A percentile compares a stretch with the other conserved stretches of the same genome.
Evolutionary conservation across 1,284 basidiomycete genomes (phyloP).

Genomic region (Irpex sp.): DNA sequence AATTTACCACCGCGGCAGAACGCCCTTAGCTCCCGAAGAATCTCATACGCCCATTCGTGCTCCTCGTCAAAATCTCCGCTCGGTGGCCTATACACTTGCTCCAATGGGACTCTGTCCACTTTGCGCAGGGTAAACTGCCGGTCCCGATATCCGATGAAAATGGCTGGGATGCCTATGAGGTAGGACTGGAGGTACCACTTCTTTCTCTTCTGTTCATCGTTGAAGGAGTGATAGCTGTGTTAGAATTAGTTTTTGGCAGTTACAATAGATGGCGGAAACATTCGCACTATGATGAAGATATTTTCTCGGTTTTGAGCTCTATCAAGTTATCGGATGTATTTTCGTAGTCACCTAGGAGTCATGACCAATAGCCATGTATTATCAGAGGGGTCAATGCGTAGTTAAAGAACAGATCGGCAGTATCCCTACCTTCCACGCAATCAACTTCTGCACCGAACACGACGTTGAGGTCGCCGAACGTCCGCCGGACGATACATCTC

Average conservation of each 20-base stretch:
- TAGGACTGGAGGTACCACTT: slow-evolving; percentile 7
- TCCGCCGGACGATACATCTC: slow-evolving; percentile 3
- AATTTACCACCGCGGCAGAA: too few species aligned
- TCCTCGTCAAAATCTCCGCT: not conserved
- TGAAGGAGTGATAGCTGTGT: too few species aligned
- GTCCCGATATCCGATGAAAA: slow-evolving; percentile 2
- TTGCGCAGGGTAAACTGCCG: not conserved
- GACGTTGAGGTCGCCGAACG: slow-evolving; percentile 4
- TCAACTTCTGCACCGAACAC: slow-evolving; percentile 9
- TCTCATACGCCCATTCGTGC: not conserved
- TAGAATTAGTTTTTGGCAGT: too few species aligned
- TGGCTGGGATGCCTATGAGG: slow-evolving; percentile 5
- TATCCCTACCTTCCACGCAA: slow-evolving; percentile 2
- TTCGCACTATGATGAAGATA: too few species aligned
- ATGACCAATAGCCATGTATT: too few species aligned
- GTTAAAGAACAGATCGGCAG: not conserved
- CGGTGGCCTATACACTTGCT: not conserved
- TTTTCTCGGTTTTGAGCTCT: not conserved
- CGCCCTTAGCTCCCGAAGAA: not conserved
- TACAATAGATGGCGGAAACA: too few species aligned
- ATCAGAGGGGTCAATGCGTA: not conserved
- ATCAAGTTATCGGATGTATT: not conserved
- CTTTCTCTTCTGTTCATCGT: not conserved
- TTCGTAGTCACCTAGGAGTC: not conserved
- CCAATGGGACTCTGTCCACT: not conserved